Evolutionary conservation across 164 flowering plant genomes (phyloP), one percentile per base, ranked within the genome.

Genomic region (Sedum album): DNA sequence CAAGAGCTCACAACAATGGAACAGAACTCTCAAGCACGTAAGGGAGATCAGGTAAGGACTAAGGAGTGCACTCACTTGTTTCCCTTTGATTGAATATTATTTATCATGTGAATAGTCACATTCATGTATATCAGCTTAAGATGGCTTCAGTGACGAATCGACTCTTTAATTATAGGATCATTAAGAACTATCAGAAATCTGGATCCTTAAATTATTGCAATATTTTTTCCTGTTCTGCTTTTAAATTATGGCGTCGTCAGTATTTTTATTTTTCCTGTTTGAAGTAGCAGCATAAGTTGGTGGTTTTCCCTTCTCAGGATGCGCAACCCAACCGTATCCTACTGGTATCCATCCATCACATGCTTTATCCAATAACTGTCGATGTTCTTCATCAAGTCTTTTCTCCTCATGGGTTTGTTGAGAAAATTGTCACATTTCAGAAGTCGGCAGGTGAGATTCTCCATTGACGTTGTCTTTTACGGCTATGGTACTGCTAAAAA

Each of bases 301-400:
- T 79, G 76, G 75, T 41, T 8, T 84, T 81, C 81, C 38, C 38
- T 66, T 85, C 88, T 79, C 82, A 83, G 95, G 88, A 83, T 78
- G 72, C 81, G 70, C 85, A 94, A 87, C 99, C 99, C 71, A 94
- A 94, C 72, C 97, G 99, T 78, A 86, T 94, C 76, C 96, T 94
- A 73, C 84, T 94, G 85, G 93, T 88, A 77, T 88, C 97, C 68
- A 85, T 94, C 66, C 99, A 94, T 81, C 99, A 94, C 82, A 83
- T 91, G 97, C 88, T 88, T 78, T 94, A 94, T 77, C 99, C 97
- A 67, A 92, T 94, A 70, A 91, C 94, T 18, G 99, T 94, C 89
- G 99, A 94, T 73, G 99, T 94, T 86, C 94, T 94, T 82, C 96
- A 91, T 82, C 99, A 94, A 90, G 99, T 94, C 62, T 91, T 91